Percentiles rank a stretch among this genome's conserved stretches.
Evolutionary conservation across 768 basidiomycete species (phyloP).

Genomic region (Royoungia palumana): DNA sequence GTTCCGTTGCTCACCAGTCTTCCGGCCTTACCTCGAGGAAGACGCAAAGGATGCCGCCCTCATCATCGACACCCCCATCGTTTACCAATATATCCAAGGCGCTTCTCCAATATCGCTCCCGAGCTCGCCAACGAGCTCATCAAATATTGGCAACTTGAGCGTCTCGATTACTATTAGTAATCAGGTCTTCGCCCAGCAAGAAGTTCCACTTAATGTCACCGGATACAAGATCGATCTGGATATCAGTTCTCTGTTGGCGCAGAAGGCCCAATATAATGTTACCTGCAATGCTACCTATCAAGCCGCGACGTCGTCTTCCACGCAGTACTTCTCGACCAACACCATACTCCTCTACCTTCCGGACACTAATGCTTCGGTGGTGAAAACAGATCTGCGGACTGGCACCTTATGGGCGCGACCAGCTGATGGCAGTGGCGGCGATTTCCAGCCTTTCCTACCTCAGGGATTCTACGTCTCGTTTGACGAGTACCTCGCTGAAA

Average conservation of each 20-base stretch:
- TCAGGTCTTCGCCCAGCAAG: slow-evolving; percentile 18
- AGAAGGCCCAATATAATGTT: slow-evolving; percentile 30
- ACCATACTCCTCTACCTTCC: slow-evolving; percentile 42
- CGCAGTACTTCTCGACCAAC: slow-evolving; percentile 32
- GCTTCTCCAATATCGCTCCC: slow-evolving; percentile 30
- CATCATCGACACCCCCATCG: slow-evolving; percentile 39
- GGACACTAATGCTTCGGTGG: slow-evolving; percentile 35
- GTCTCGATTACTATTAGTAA: slow-evolving; percentile 34
- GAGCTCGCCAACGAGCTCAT: background rate
- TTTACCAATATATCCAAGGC: slow-evolving; percentile 33
- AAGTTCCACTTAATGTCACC: slow-evolving; percentile 37
- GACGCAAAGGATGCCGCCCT: slow-evolving; percentile 31
- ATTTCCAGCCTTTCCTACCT: slow-evolving; percentile 49
- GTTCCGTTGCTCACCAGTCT: slow-evolving; percentile 44
- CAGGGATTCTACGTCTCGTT: slow-evolving; percentile 74
- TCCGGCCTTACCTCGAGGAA: slow-evolving; percentile 46
- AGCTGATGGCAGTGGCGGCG: slow-evolving; percentile 17
- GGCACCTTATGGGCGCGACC: slow-evolving; percentile 43
- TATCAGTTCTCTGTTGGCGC: slow-evolving; percentile 29
- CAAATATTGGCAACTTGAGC: slow-evolving; percentile 9
- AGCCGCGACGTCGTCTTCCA: background rate
- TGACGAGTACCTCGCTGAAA: slow-evolving; percentile 48
- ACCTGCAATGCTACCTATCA: slow-evolving; percentile 34
- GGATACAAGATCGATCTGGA: slow-evolving; percentile 35
- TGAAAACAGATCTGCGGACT: slow-evolving; percentile 47